A percentile compares a stretch with the other conserved stretches of the same genome.
These are phyloP conservation scores for Ophioceras dolichostomum DNA, from an alignment of 2,329 filamentous ascomycete genomes.

Conservation along the genomic window DNA sequence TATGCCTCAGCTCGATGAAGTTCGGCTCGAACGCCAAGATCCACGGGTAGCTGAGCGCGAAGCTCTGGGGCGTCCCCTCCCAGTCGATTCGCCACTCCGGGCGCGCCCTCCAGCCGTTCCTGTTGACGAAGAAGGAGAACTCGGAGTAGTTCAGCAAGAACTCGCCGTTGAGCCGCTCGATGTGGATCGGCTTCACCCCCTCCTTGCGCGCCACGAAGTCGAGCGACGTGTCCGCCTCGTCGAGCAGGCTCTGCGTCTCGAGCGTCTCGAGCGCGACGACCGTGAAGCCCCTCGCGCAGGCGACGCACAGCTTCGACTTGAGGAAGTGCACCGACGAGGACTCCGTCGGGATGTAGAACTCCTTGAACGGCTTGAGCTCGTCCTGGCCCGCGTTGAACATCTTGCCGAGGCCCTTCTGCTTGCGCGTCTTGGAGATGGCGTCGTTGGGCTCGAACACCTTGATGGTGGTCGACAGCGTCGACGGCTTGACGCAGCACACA, in stretches of 20 bases:
- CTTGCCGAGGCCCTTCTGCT: slow-evolving; percentile 88
- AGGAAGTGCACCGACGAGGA: slow-evolving; percentile 98
- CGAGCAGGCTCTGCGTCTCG: slow-evolving; percentile 93
- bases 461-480: slow-evolving; percentile 85
- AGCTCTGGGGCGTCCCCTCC: slow-evolving; percentile 86
- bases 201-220: slow-evolving; percentile 95
- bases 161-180: slow-evolving; percentile 92
- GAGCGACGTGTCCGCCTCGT: slow-evolving; percentile 93
- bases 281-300: slow-evolving; percentile 90
- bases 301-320: slow-evolving; percentile 91
- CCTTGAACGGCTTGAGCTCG: slow-evolving; percentile 92
- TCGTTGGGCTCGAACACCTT: slow-evolving; percentile 99
- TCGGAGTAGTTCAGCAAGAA: slow-evolving; percentile 97
- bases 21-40: slow-evolving; percentile 95
- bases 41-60: slow-evolving; percentile 92
- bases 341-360: slow-evolving; percentile 97
- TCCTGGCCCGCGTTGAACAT: slow-evolving; percentile 92
- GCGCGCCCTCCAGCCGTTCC: slow-evolving; percentile 91
- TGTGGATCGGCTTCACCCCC: slow-evolving; percentile 88
- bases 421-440: slow-evolving; percentile 83
- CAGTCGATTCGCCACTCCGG: slow-evolving; percentile 97
- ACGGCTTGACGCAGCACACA: slow-evolving; percentile 93
- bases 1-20: slow-evolving; percentile 92
- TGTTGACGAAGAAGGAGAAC: slow-evolving; percentile 98
- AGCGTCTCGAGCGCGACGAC: slow-evolving; percentile 93